These are phyloP conservation scores for Petunia axillaris DNA, from an alignment of 257 asterid species.

Conservation along the genomic window DNA sequence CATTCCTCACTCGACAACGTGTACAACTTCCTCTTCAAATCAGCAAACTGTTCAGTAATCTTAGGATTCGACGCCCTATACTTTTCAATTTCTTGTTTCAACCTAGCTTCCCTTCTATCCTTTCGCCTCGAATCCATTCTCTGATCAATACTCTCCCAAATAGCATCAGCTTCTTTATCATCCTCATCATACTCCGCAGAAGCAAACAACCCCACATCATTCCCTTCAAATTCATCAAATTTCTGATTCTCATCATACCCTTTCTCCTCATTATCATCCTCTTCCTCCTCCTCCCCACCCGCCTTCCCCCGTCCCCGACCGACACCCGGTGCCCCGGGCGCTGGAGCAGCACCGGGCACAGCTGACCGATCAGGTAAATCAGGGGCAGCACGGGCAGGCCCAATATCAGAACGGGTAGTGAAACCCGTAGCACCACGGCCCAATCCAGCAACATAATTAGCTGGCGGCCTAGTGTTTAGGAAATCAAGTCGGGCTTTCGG, in stretches of 20 bases:
- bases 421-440: constrained; percentile 99
- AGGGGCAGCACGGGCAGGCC: constrained; percentile 95
- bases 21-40: constrained; percentile 76
- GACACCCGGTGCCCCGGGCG: constrained; percentile 41
- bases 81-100: constrained; percentile 90
- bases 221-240: constrained; percentile 91
- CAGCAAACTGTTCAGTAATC: constrained; percentile 91
- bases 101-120: constrained; percentile 91
- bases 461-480: constrained; percentile 65
- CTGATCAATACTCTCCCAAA: constrained; percentile 84
- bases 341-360: constrained; percentile 49
- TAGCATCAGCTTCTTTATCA: constrained; percentile 85
- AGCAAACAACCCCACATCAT: constrained; percentile 88
- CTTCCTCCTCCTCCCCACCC: constrained; percentile 74
- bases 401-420: constrained; percentile 94
- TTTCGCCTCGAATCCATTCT: constrained; percentile 91
- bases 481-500: constrained; percentile 61
- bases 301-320: constrained; percentile 79
- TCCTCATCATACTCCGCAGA: constrained; percentile 95
- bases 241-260: constrained; percentile 94
- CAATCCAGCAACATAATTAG: constrained; percentile 85
- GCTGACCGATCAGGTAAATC: constrained; percentile 78
- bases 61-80: constrained; percentile 87
- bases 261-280: constrained; percentile 73
- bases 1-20: constrained; percentile 69